Base-by-base conservation (phyloP, 106 monocot genomes). In the Phalaenopsis aphrodite region DNA sequence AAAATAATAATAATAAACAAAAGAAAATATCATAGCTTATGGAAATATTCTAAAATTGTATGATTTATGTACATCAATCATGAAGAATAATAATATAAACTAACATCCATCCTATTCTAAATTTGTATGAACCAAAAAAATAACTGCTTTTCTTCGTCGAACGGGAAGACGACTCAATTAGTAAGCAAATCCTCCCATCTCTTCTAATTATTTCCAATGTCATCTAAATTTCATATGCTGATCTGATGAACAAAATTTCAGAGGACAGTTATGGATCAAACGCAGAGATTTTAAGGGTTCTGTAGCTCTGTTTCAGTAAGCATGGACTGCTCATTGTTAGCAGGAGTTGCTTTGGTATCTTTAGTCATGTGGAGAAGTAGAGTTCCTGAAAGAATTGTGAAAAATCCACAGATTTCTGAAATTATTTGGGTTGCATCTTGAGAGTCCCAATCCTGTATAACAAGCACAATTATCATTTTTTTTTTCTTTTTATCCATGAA, bases 331-430 rank as follows among this genome's bases (percentile, higher is more conserved):
- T 71, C 71, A 16, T 48, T 4, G 36, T 24, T 65, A 21, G 47
- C 5, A 18, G 14, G 1, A 8, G 24, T 11, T 47, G 45, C 23
- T n/a, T 72, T 57, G 21, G 46, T 45, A 45, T 81, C 81, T 45
- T 42, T 75, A 4, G 81, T 81, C 81, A 75, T 81, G 75, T 81
- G 81, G 16, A 81, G 81, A 75, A 81, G 75, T 14, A 81, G 76
- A 45, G 56, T 81, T 64, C 81, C 81, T 16, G 75, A 75, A 64
- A 81, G 75, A 61, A 81, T 81, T 15, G 75, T 76, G 56, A 81
- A 18, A 36, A 81, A 81, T 36, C 81, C 81, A 76, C 81, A 81
- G 14, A 81, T n/a, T 61, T 81, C 81, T 18, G 81, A 47, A n/a
- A 64, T 55, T 16, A 81, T 81, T 42, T 81, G 75, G 1, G 81